phyloP scores from a whole-genome alignment of 2,329 filamentous ascomycete genomes.

The Hypoxylon sp. region DNA sequence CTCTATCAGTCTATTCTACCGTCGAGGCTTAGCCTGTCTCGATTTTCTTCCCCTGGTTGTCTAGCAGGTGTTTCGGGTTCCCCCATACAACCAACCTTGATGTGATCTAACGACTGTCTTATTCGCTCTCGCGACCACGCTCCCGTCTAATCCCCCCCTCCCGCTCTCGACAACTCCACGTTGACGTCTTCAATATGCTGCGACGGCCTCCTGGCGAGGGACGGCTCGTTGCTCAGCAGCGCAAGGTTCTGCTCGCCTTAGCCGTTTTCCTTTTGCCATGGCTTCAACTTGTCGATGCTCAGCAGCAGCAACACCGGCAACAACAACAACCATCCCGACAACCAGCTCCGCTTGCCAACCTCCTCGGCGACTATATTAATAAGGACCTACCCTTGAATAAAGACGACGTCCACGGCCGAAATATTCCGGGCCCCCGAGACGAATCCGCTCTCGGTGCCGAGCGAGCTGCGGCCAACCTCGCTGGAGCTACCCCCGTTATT shows the following conservation, averaged over 20 bases:
- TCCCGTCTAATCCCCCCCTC: background rate
- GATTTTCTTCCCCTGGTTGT: background rate
- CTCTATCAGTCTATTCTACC: background rate
- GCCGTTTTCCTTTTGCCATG: conserved; percentile 64
- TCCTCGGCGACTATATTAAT: conserved; percentile 42
- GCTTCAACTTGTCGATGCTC: conserved; percentile 64
- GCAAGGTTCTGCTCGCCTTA: conserved; percentile 59
- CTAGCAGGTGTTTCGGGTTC: background rate
- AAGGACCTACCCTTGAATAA: conserved; percentile 39
- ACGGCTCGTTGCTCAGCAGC: conserved; percentile 59
- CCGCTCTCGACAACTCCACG: conserved; percentile 26
- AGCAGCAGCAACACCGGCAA: conserved; percentile 63
- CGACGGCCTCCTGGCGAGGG: conserved; percentile 69
- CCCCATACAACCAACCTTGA: conserved; percentile 14
- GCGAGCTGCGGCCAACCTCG: conserved; percentile 43
- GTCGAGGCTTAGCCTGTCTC: background rate
- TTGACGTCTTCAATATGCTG: conserved; percentile 61
- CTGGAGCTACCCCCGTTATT: conserved; percentile 46
- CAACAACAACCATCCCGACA: conserved; percentile 45
- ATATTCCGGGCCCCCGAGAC: conserved; percentile 36
- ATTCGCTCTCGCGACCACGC: background rate
- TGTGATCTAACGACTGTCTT: conserved; percentile 28
- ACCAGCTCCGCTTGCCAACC: conserved; percentile 44
- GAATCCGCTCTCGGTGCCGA: conserved; percentile 44
- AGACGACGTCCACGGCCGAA: conserved; percentile 37